phyloP scores from a whole-genome alignment of 768 basidiomycete species.

The Phanerochaete carnosa region DNA sequence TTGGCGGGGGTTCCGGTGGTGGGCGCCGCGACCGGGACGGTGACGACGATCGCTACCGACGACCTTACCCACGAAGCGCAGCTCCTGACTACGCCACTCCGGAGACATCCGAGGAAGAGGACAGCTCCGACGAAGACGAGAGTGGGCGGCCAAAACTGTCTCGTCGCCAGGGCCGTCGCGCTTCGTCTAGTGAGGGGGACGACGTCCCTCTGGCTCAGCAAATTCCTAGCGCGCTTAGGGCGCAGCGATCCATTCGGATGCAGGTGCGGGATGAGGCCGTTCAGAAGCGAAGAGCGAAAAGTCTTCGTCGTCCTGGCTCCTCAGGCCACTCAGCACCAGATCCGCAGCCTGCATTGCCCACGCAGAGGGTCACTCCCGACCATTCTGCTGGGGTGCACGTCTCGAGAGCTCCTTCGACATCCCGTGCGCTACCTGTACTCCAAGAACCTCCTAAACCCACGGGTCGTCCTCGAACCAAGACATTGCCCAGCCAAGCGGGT shows the following conservation, averaged over 20 bases:
- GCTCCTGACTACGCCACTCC: conserved; percentile 23
- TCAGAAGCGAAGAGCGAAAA: conserved; percentile 39
- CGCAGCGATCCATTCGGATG: conserved; percentile 75
- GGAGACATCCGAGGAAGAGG: conserved; percentile 41
- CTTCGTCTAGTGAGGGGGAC: conserved; percentile 43
- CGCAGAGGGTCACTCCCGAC: background rate
- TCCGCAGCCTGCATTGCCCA: background rate
- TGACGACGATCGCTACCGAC: conserved; percentile 35
- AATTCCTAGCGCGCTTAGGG: conserved; percentile 79
- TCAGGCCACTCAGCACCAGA: background rate
- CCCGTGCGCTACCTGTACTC: background rate
- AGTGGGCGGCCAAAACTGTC: background rate
- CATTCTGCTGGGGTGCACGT: background rate
- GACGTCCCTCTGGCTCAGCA: conserved; percentile 81
- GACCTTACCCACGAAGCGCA: conserved; percentile 25
- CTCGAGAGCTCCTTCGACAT: background rate
- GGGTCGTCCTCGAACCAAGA: conserved; percentile 41
- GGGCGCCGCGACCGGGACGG: conserved; percentile 36
- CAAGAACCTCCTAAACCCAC: conserved; percentile 10
- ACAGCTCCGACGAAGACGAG: conserved; percentile 37
- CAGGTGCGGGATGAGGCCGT: conserved; percentile 70
- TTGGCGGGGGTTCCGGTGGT: conserved; percentile 16
- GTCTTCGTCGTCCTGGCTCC: conserved; percentile 15
- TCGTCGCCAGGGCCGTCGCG: background rate
- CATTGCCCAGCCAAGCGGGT: conserved; percentile 36